These are phyloP conservation scores for Vairimorpha necatrix DNA, from an alignment of 371 early-diverging fungal species.

Conservation along the genomic window DNA sequence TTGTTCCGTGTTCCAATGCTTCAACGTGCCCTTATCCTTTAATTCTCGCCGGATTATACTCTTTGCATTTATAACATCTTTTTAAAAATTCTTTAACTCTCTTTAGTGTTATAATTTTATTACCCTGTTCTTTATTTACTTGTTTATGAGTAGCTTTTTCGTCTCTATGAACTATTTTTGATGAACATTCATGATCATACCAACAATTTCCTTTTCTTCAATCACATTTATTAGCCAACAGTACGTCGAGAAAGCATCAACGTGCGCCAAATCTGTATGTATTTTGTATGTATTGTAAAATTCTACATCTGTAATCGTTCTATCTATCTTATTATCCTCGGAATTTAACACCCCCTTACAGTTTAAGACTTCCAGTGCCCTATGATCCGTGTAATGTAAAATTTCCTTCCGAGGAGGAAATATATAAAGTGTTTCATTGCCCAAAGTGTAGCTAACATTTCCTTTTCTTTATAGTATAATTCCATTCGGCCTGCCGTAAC, in stretches of 20 bases:
- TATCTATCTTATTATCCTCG: constrained; percentile 35
- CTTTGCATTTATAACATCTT: background rate
- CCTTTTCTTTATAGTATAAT: constrained; percentile 43
- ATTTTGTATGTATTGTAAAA: constrained; percentile 37
- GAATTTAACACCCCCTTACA: background rate
- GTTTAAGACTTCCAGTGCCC: constrained; percentile 35
- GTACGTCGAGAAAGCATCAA: background rate
- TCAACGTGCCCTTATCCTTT: background rate
- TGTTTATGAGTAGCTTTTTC: background rate
- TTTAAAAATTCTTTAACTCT: background rate
- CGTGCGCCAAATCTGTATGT: background rate
- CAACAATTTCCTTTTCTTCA: background rate
- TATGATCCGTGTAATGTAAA: constrained; percentile 54
- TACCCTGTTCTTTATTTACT: background rate
- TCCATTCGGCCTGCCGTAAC: constrained; percentile 32
- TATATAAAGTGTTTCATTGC: constrained; percentile 47
- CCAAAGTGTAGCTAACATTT: constrained; percentile 36
- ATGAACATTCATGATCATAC: background rate
- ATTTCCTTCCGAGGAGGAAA: constrained; percentile 41
- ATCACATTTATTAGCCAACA: background rate
- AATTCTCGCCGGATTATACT: background rate
- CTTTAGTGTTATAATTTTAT: background rate
- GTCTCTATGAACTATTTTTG: constrained; percentile 2
- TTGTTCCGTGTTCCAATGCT: background rate
- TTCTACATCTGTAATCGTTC: constrained; percentile 23